Evolutionary conservation across 2,329 filamentous ascomycete genomes (phyloP), one percentile per base, ranked within the genome.

Genomic region (Nemania serpens): DNA sequence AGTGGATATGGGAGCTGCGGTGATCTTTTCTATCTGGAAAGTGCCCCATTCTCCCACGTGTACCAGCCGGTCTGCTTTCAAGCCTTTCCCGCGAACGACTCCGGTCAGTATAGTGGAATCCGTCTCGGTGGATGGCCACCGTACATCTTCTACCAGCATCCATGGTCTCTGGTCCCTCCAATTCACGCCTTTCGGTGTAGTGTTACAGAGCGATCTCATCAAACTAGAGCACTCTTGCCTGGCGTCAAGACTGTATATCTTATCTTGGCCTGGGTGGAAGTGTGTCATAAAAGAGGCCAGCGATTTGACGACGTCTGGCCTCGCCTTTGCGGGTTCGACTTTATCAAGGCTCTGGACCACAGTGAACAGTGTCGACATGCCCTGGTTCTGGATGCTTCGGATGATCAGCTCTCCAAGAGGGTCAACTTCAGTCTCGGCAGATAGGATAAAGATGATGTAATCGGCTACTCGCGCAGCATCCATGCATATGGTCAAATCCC

Each of bases 81-180:
- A 75, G 9, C 90, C 89, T 72, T 88, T 91, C 36, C 95, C 95
- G 71, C 95, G 85, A 29, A 98, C 87, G 3, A 95, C 86, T 67
- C 95, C 95, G 0, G 91, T 96, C 43, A 99, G 73, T 7, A 93
- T 79, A 9, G 91, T 90, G 43, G 87, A 79, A n/a, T 84, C 82
- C 1, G 82, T 80, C 11, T 82, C 82, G 4, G 78, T 81, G 29
- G 85, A 81, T 11, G 86, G 83, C 83, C 93, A 96, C 68, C 85
- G 78, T 55, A 97, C 81, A 29, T 93, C 85, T 66, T 99, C 95
- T 4, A 94, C 86, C 59, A 97, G 79, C 89, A 99, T 91, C 91
- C 95, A 99, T 70, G 93, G 96, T 68, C 95, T 85, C 66, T 97
- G 92, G 54, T 99, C 95, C 69, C 95, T 87, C 95, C 95, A 99